phyloP scores from a whole-genome alignment of 495 filamentous ascomycete genomes.

The Apiosordaria backusii region DNA sequence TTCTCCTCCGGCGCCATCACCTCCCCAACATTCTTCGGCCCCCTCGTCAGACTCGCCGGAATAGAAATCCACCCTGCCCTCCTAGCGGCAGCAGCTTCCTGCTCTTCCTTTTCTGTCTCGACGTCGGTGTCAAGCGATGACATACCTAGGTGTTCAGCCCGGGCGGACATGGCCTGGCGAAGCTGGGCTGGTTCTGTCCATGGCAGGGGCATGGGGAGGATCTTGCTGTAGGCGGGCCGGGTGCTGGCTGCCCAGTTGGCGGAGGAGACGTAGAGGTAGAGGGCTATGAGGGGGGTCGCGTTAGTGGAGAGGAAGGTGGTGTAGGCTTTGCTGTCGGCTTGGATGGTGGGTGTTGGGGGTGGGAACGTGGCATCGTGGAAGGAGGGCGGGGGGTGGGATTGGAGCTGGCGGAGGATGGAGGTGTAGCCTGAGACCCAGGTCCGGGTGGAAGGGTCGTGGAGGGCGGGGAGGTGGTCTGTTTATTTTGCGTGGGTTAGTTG shows the following conservation, averaged over 20 bases:
- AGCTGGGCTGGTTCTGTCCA: constrained; percentile 70
- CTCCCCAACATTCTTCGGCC: constrained; percentile 27
- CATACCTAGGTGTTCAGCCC: constrained; percentile 73
- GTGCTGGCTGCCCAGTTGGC: constrained; percentile 74
- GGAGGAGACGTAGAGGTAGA: constrained; percentile 83
- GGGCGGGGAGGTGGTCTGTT: constrained; percentile 69
- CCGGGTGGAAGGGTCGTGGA: constrained; percentile 53
- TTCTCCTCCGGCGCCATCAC: constrained; percentile 46
- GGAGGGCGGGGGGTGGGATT: constrained; percentile 48
- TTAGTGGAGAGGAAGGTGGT: constrained; percentile 61
- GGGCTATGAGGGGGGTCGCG: constrained; percentile 64
- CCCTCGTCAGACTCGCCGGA: constrained; percentile 25
- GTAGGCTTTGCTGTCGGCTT: constrained; percentile 69
- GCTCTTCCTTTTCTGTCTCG: constrained; percentile 28
- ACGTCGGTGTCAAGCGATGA: constrained; percentile 45
- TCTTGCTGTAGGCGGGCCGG: constrained; percentile 67
- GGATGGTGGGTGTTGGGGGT: constrained; percentile 60
- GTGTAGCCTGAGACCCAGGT: constrained; percentile 67
- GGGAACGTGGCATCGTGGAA: constrained; percentile 49
- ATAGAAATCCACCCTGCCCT: constrained; percentile 31
- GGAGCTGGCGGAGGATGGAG: constrained; percentile 69
- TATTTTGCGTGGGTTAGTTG: not conserved
- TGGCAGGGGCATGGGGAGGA: constrained; percentile 78
- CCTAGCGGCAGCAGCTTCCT: constrained; percentile 28
- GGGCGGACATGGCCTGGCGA: constrained; percentile 61